A percentile compares a stretch with the other conserved stretches of the same genome.
phyloP scores from a whole-genome alignment of 805 yeast genomes.

The Tetrapisispora phaffii region DNA sequence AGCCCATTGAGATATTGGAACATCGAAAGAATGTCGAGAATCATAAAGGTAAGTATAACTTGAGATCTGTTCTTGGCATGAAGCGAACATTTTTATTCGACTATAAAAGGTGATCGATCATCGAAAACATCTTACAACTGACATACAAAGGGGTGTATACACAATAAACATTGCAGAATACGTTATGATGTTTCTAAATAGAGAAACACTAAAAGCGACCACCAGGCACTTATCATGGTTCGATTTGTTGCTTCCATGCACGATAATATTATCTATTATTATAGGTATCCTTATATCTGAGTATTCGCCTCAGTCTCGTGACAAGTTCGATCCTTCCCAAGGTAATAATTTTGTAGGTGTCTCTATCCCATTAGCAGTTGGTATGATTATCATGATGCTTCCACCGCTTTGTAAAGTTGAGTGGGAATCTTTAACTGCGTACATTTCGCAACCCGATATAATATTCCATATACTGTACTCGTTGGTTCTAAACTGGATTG shows the following conservation, averaged over 20 bases:
- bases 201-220: background rate
- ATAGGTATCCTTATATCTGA: background rate
- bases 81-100: no score
- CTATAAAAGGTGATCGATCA: no score
- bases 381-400: background rate
- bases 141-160: no score
- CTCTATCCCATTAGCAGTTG: background rate
- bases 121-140: no score
- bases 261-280: background rate
- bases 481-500: conserved; percentile 35
- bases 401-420: background rate
- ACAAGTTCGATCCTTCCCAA: background rate
- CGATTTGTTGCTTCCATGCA: background rate
- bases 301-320: background rate
- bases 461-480: background rate
- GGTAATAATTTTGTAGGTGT: background rate
- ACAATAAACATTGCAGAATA: no score
- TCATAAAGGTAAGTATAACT: no score
- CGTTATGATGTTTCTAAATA: background rate
- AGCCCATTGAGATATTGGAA: no score
- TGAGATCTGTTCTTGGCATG: no score
- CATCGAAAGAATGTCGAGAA: no score
- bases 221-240: background rate
- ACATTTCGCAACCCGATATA: background rate
- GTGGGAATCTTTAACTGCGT: background rate